Evolutionary conservation across 129 eudicot species (phyloP), one percentile per base, ranked within the genome.

Genomic region (Helianthus tuberosus): DNA sequence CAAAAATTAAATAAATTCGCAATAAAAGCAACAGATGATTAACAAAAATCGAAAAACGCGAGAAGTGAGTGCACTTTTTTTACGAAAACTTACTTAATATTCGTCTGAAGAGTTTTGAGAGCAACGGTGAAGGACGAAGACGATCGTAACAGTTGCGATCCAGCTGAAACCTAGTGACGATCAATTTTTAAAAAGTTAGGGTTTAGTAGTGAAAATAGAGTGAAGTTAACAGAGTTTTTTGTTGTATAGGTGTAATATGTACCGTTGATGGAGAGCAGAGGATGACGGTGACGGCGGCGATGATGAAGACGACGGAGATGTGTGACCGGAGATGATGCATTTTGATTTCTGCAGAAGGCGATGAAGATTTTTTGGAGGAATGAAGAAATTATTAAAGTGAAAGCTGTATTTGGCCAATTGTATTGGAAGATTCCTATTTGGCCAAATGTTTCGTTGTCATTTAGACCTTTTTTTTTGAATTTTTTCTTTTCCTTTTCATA

Each of bases 91-190:
- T 80, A 81, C 98, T 81, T 63, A 63, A 87, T 75, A 54, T 87
- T 87, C 14, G 53, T 80, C 60, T 87, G 96, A 20, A 89, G 92
- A 51, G 84, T 85, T 36, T 80, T 79, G 55, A 92, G 93, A 25
- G 91, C 88, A 13, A 78, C 60, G 0, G 91, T 83, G 82, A 92
- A 92, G 2, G 90, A 80, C 0, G 47, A 43, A 0, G 47, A 43
- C 0, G 84, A 74, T 12, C 35, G 52, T 20, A 46, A 10, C 48
- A 76, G 64, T 12, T 35, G 73, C 47, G 79, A 83, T 71, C 66
- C 68, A 5, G 83, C 77, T 17, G 73, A 61, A 72, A 69, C 85
- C 89, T 83, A 79, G 6, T n/a, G 8, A 48, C 17, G 51, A 67
- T 43, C 4, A 29, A 10, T 11, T 32, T 54, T 17, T 61, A 58